Evolutionary conservation across 331 rosid species (phyloP).

Genomic region (Quercus lobata): DNA sequence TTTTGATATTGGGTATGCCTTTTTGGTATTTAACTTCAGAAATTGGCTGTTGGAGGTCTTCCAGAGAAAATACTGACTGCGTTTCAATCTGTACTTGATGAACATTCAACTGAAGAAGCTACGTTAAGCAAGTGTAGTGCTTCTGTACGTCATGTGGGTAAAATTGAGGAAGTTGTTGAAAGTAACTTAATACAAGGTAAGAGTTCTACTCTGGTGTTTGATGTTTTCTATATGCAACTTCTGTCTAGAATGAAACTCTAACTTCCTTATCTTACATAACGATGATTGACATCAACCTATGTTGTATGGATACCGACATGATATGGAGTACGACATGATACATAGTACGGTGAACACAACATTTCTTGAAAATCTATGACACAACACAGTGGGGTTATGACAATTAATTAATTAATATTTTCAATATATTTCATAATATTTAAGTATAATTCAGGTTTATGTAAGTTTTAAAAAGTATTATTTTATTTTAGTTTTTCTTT

Average conservation of each 20-base stretch:
- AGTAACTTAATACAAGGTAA: conserved; percentile 64
- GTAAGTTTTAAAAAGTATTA: not conserved
- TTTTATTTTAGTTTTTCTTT: not conserved
- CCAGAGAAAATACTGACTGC: conserved; percentile 80
- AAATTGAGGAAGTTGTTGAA: conserved; percentile 62
- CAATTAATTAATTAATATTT: too few species aligned
- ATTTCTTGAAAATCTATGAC: too few species aligned
- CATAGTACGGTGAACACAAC: too few species aligned
- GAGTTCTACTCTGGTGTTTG: conserved; percentile 8
- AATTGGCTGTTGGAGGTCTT: conserved; percentile 79
- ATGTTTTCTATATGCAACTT: conserved; percentile 6
- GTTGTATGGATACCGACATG: too few species aligned
- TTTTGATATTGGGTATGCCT: conserved; percentile 25
- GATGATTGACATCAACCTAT: not conserved
- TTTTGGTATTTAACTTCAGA: conserved; percentile 49
- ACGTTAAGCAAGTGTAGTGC: conserved; percentile 55
- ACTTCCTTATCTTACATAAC: not conserved
- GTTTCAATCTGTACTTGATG: conserved; percentile 78
- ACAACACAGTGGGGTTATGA: too few species aligned
- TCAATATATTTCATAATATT: too few species aligned
- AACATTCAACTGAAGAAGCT: conserved; percentile 58
- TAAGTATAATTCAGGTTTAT: too few species aligned
- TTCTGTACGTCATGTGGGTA: conserved; percentile 38
- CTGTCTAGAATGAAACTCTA: conserved; percentile 2
- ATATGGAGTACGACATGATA: too few species aligned